phyloP scores from a whole-genome alignment of 306 rosid species.

The Castanea mollissima region DNA sequence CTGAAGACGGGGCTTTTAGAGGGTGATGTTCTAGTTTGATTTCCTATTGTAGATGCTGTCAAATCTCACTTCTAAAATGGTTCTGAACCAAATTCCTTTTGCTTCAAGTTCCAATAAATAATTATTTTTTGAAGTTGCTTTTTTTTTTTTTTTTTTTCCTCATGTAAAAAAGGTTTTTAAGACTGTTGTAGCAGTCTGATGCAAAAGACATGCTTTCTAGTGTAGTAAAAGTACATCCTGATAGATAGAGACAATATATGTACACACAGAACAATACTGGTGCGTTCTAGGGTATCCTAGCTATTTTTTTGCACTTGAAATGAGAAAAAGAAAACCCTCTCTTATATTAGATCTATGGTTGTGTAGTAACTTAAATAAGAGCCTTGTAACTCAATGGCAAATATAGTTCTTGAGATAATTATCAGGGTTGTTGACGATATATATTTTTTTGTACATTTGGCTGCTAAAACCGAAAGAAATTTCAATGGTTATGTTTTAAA shows the following conservation, averaged over 20 bases:
- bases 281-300: neutral
- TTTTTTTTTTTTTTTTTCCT: slow-evolving; percentile 28
- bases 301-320: neutral
- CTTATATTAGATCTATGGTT: neutral
- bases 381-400: no score
- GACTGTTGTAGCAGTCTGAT: slow-evolving; percentile 27
- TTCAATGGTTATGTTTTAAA: no score
- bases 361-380: no score
- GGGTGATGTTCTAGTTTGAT: slow-evolving; percentile 11
- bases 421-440: no score
- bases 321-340: no score
- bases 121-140: slow-evolving; percentile 13
- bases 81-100: neutral
- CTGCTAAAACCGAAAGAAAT: no score
- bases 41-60: slow-evolving; percentile 10
- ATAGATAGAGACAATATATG: neutral
- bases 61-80: neutral
- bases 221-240: neutral
- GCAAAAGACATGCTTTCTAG: slow-evolving; percentile 19
- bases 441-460: no score
- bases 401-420: no score
- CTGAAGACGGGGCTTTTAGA: slow-evolving; percentile 40
- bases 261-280: neutral
- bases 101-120: slow-evolving; percentile 14
- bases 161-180: slow-evolving; percentile 16